phyloP scores from a whole-genome alignment of 805 yeast genomes.

The Clavispora carvajalis region DNA sequence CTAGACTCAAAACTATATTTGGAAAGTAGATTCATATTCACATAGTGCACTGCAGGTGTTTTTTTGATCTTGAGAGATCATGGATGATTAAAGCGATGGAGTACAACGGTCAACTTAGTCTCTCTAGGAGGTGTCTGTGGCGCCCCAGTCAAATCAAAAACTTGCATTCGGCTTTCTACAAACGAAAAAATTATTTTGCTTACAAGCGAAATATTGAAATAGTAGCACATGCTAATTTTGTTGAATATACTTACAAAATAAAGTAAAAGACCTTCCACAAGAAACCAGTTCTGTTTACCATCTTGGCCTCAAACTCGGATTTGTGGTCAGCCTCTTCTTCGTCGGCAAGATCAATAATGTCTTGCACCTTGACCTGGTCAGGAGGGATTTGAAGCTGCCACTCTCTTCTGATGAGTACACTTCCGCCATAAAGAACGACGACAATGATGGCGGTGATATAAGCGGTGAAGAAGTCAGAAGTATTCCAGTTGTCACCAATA shows the following conservation, averaged over 20 bases:
- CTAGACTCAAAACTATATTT: no score
- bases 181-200: no score
- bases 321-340: conserved; percentile 2
- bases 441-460: conserved; percentile 3
- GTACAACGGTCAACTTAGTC: no score
- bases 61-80: no score
- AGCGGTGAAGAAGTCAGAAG: conserved; percentile 3
- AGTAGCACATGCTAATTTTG: no score
- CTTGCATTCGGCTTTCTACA: no score
- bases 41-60: no score
- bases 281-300: neutral
- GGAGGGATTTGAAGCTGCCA: neutral
- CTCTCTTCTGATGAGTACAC: neutral
- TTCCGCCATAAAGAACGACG: conserved; percentile 1
- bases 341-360: conserved; percentile 1
- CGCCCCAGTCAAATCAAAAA: no score
- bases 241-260: neutral
- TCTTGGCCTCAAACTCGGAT: neutral
- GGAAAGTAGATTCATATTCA: no score
- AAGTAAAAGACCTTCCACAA: conserved; percentile 1
- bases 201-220: no score
- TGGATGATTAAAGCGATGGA: no score
- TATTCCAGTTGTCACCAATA: conserved; percentile 1
- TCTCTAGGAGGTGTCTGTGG: no score
- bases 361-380: neutral